A percentile compares a stretch with the other conserved stretches of the same genome.
phyloP scores from a whole-genome alignment of 2,329 filamentous ascomycete genomes.

The Corinectria fuckeliana region DNA sequence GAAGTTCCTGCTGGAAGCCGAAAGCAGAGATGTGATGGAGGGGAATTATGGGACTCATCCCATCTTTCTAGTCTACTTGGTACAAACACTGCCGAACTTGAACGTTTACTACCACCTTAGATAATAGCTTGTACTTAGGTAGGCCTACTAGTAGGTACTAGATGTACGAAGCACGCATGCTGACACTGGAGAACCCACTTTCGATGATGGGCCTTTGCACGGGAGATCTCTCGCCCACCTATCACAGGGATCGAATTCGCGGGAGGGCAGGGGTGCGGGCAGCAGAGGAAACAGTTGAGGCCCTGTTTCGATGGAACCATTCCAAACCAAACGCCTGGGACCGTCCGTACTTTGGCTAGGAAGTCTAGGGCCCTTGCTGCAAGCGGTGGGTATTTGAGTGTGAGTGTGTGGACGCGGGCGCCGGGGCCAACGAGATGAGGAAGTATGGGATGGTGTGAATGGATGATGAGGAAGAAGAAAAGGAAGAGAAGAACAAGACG shows the following conservation, averaged over 20 bases:
- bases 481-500: not conserved
- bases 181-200: not conserved
- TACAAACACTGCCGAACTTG: not conserved
- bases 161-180: no score
- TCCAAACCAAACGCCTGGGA: slow-evolving; percentile 42
- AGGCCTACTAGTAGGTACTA: no score
- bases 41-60: not conserved
- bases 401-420: not conserved
- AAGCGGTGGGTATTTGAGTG: not conserved
- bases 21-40: not conserved
- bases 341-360: not conserved
- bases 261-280: slow-evolving; percentile 13
- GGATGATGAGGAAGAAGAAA: not conserved
- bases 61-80: not conserved
- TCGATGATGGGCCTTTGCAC: slow-evolving; percentile 21
- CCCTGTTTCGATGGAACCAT: slow-evolving; percentile 40
- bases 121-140: no score
- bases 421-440: not conserved
- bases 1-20: not conserved
- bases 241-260: slow-evolving; percentile 24
- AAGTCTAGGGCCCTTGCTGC: not conserved
- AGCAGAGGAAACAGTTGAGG: slow-evolving; percentile 10
- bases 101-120: not conserved
- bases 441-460: not conserved
- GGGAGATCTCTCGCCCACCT: slow-evolving; percentile 41